Evolutionary conservation across 371 early-diverging fungal genomes (phyloP), one percentile per base, ranked within the genome.

Genomic region (Zancudomyces culisetae): DNA sequence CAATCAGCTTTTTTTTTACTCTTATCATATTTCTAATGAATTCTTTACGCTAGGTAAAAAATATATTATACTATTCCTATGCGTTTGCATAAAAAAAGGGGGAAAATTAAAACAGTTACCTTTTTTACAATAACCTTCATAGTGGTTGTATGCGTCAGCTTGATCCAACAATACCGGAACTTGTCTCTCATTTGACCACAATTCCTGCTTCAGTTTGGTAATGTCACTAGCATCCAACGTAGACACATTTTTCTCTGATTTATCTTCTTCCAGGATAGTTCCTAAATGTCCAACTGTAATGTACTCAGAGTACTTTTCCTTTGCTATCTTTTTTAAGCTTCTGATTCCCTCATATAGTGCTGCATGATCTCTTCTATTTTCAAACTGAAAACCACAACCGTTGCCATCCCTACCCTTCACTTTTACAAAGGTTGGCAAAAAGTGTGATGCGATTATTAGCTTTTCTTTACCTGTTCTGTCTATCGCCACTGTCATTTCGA

Each of bases 71-170:
- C n/a, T n/a, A n/a, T n/a, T n/a, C n/a, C n/a, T n/a, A n/a, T n/a
- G n/a, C n/a, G n/a, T 8, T 10, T 43, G 3, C 6, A 43, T 8
- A 43, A 3, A 10, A 12, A 12, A 43, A 43, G 6, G 19, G 20
- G 21, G 8, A 43, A 20, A 12, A 43, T 21, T 8, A 8, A 43
- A 21, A 43, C 19, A 20, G 10, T 12, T 43, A 43, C 43, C n/a
- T 35, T 70, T 74, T 73, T 78, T 85, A 74, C 75, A 85, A 70
- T 69, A 83, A 29, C 76, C 85, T 52, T 79, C 85, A 70, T 74
- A 78, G 66, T 71, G 79, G 48, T 63, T 69, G 39, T 64, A 42
- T 39, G 80, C 77, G 15, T 64, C 58, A 42, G 68, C 60, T 19
- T 70, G 70, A 50, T 70, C 69, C 27, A 86, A 55, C 56, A 81